Percentiles rank a stretch among this genome's conserved stretches.
Conservation (phyloP, 1,139 yeast genomes). For the Protomyces pachydermus region DNA sequence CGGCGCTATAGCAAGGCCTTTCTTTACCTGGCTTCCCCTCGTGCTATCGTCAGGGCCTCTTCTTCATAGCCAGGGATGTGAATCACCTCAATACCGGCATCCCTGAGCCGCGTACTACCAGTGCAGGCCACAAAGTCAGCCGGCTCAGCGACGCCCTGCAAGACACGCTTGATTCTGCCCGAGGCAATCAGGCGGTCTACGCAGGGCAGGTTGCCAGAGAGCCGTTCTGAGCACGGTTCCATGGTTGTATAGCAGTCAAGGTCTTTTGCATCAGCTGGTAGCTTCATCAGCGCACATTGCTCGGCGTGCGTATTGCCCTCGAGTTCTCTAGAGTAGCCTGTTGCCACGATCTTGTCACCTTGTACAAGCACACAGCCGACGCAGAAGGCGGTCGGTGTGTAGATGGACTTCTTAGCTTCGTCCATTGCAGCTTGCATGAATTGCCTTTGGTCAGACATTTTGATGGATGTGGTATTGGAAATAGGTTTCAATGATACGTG, state of each 20-base stretch:
- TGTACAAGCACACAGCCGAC: conserved; percentile 86
- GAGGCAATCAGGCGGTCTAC: conserved; percentile 64
- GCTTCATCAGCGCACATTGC: conserved; percentile 84
- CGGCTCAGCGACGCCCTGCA: conserved; percentile 92
- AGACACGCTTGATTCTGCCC: conserved; percentile 61
- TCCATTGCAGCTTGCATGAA: conserved; percentile 61
- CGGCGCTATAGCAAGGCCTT: neutral
- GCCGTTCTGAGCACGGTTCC: conserved; percentile 92
- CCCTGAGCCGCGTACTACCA: conserved; percentile 51
- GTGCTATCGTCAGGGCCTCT: conserved; percentile 67
- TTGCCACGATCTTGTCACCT: conserved; percentile 59
- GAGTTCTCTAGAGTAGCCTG: conserved; percentile 85
- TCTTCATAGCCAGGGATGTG: conserved; percentile 81
- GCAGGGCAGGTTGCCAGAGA: conserved; percentile 90
- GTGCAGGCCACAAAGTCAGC: conserved; percentile 78
- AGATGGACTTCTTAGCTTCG: conserved; percentile 76
- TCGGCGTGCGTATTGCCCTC: conserved; percentile 98
- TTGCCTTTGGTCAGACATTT: conserved; percentile 29
- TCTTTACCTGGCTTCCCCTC: conserved; percentile 46
- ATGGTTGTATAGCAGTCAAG: conserved; percentile 87
- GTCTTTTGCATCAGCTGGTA: conserved; percentile 54
- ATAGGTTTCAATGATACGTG: no score
- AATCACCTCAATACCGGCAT: conserved; percentile 61
- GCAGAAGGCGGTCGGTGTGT: conserved; percentile 79
- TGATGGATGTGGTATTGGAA: no score